Conservation (phyloP, 192 early-diverging fungal species). For the Gonapodya prolifera region DNA sequence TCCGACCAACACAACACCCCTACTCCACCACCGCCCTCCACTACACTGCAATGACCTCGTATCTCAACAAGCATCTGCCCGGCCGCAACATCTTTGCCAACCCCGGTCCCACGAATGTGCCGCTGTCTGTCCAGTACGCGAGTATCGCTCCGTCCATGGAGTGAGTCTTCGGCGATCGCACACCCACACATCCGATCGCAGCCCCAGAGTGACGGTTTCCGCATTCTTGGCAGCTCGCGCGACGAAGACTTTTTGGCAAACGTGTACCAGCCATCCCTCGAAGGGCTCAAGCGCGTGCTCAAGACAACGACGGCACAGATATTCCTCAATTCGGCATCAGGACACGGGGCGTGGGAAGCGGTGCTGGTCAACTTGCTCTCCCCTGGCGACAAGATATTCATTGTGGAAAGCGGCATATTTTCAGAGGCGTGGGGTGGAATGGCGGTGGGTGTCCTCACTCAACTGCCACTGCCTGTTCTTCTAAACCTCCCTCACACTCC, state of each 20-base stretch:
- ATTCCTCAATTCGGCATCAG: not conserved
- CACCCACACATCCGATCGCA: no score
- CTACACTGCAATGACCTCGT: not conserved
- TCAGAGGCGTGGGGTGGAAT: not conserved
- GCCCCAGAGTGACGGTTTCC: no score
- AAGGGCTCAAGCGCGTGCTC: not conserved
- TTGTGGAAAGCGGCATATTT: not conserved
- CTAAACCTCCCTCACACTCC: not conserved
- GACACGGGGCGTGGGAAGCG: not conserved
- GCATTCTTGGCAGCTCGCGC: not conserved
- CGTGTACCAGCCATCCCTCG: not conserved
- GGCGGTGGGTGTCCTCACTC: not conserved
- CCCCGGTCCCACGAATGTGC: not conserved
- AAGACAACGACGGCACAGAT: not conserved
- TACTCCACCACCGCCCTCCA: no score
- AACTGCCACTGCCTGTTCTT: not conserved
- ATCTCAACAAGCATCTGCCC: not conserved
- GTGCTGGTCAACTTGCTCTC: not conserved
- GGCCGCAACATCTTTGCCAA: not conserved
- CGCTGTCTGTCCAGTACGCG: not conserved
- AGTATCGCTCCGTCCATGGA: not conserved
- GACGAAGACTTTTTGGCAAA: not conserved
- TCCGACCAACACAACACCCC: no score
- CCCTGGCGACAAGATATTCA: not conserved
- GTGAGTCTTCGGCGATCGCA: not conserved